Evolutionary conservation across 202 grass and related monocot species (phyloP).

Genomic region (Schoenoplectus tabernaemontani): DNA sequence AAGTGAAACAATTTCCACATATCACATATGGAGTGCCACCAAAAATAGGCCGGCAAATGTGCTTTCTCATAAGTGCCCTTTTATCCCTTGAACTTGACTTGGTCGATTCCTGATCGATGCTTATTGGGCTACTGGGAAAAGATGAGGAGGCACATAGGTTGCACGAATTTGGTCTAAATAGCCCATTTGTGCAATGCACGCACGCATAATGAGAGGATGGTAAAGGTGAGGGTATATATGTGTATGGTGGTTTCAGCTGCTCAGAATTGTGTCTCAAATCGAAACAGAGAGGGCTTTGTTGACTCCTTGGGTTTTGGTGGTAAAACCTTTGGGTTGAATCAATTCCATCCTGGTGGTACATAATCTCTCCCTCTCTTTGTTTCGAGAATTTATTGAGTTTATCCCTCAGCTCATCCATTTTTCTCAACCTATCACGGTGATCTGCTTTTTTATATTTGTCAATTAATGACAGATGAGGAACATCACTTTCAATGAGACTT

Average conservation of each 20-base stretch:
- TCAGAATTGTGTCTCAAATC: conserved; percentile 40
- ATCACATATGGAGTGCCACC: conserved; percentile 63
- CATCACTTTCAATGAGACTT: conserved; percentile 44
- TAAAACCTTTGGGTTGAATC: conserved; percentile 32
- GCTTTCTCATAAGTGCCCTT: conserved; percentile 41
- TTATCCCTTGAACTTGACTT: conserved; percentile 39
- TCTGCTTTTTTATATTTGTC: conserved; percentile 37
- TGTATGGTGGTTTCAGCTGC: conserved; percentile 35
- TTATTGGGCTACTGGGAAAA: conserved; percentile 34
- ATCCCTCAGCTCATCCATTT: conserved; percentile 69
- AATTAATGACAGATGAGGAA: conserved; percentile 33
- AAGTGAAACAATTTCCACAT: conserved; percentile 57
- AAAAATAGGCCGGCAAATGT: conserved; percentile 61
- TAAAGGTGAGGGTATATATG: conserved; percentile 20
- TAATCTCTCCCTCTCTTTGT: conserved; percentile 28
- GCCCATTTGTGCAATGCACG: conserved; percentile 5
- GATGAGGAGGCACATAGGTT: conserved; percentile 51
- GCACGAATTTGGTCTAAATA: conserved; percentile 16
- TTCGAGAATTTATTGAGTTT: conserved; percentile 45
- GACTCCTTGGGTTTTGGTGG: conserved; percentile 17
- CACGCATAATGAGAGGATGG: conserved; percentile 36
- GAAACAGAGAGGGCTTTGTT: conserved; percentile 30
- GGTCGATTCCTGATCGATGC: conserved; percentile 35
- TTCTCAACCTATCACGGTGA: conserved; percentile 44
- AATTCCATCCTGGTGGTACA: conserved; percentile 25